phyloP scores from a whole-genome alignment of 148 eudicot species.

The Vaccinium darrowii region DNA sequence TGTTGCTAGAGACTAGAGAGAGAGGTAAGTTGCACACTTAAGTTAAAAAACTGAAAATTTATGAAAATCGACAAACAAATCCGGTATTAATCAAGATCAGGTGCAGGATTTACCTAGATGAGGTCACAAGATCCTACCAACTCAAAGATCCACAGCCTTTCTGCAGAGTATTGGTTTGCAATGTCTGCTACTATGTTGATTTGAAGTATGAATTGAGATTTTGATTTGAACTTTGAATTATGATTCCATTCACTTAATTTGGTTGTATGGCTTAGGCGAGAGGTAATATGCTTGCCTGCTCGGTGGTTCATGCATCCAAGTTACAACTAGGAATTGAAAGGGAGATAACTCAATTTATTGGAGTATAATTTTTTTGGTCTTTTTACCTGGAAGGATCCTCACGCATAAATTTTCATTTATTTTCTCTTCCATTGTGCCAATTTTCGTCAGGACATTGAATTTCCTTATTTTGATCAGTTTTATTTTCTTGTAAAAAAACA shows the following conservation, averaged over 20 bases:
- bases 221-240: background rate
- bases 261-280: background rate
- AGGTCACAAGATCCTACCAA: too few relatives aligned
- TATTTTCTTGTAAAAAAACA: constrained; percentile 21
- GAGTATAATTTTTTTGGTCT: too few relatives aligned
- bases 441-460: background rate
- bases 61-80: background rate
- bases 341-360: background rate
- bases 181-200: background rate
- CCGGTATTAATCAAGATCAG: background rate
- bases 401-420: background rate
- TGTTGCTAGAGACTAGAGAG: background rate
- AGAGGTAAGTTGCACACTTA: background rate
- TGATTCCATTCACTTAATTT: background rate
- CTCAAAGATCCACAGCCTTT: background rate
- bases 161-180: background rate
- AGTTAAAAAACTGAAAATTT: background rate
- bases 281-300: background rate
- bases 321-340: background rate
- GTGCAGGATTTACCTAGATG: background rate
- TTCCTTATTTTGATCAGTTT: too few relatives aligned
- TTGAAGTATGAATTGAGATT: background rate
- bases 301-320: background rate
- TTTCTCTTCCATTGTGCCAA: constrained; percentile 1
- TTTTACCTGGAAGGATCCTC: background rate